Evolutionary conservation across 805 yeast genomes (phyloP).

Genomic region (Zygoascus tannicola): DNA sequence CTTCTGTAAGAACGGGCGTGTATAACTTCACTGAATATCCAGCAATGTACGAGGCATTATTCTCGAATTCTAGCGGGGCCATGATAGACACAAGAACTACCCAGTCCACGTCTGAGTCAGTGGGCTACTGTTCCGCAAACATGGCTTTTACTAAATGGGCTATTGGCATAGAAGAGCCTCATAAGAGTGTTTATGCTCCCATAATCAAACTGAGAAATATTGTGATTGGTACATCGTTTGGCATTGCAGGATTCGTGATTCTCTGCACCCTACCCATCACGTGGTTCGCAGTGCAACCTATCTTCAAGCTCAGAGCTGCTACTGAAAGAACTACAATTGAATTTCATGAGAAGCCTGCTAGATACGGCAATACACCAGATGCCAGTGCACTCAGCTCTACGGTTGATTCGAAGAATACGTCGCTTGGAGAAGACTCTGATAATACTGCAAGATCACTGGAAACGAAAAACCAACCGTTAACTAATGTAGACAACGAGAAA

Average conservation of each 20-base stretch:
- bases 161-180: constrained; percentile 60
- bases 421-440: not conserved
- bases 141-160: constrained; percentile 51
- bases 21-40: constrained; percentile 20
- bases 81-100: constrained; percentile 32
- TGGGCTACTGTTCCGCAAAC: constrained; percentile 45
- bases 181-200: constrained; percentile 52
- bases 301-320: constrained; percentile 67
- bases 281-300: constrained; percentile 77
- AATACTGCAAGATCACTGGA: not conserved
- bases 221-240: constrained; percentile 69
- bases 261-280: constrained; percentile 74
- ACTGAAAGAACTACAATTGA: constrained; percentile 49
- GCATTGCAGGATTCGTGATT: constrained; percentile 65
- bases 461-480: not conserved
- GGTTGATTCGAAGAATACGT: not conserved
- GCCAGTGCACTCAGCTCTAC: not conserved
- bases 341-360: constrained; percentile 11
- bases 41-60: constrained; percentile 27
- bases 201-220: constrained; percentile 53
- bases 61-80: constrained; percentile 38
- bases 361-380: not conserved
- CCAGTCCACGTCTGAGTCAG: constrained; percentile 37
- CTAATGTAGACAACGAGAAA: too few species aligned
- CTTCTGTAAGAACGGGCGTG: constrained; percentile 12